Percentiles rank a stretch among this genome's conserved stretches.
phyloP scores from a whole-genome alignment of 2,329 filamentous ascomycete species.

The Aspergillus spinulosporus region DNA sequence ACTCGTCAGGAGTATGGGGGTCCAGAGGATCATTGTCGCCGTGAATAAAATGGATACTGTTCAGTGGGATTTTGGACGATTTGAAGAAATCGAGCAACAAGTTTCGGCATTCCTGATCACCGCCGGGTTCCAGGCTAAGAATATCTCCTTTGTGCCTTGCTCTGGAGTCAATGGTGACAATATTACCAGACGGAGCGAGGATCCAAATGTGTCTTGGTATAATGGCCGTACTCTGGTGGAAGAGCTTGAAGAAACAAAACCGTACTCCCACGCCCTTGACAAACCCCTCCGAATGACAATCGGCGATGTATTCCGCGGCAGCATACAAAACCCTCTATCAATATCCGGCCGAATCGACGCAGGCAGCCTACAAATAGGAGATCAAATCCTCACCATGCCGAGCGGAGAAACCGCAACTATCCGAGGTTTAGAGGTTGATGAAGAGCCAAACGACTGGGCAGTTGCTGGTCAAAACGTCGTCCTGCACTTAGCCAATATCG shows the following conservation, averaged over 20 bases:
- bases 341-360: constrained; percentile 83
- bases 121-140: constrained; percentile 78
- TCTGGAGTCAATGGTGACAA: constrained; percentile 90
- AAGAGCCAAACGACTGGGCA: constrained; percentile 76
- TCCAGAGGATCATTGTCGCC: constrained; percentile 82
- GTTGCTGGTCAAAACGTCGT: constrained; percentile 88
- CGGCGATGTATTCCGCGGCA: constrained; percentile 78
- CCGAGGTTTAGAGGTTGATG: constrained; percentile 77
- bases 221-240: constrained; percentile 74
- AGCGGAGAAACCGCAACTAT: constrained; percentile 77
- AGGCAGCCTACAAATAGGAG: constrained; percentile 80
- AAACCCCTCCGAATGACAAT: constrained; percentile 85
- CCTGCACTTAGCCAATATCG: constrained; percentile 81
- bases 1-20: constrained; percentile 84
- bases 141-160: constrained; percentile 83
- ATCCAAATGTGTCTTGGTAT: constrained; percentile 71
- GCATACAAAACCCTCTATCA: constrained; percentile 76
- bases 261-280: constrained; percentile 67
- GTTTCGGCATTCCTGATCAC: constrained; percentile 78
- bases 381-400: constrained; percentile 75
- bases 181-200: constrained; percentile 56
- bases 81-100: constrained; percentile 80
- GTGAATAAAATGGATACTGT: constrained; percentile 95
- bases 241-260: constrained; percentile 80
- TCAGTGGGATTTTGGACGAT: constrained; percentile 77